Base-by-base conservation (phyloP, 2,329 filamentous ascomycete species). In the Stagonosporopsis cucurbitacearum region DNA sequence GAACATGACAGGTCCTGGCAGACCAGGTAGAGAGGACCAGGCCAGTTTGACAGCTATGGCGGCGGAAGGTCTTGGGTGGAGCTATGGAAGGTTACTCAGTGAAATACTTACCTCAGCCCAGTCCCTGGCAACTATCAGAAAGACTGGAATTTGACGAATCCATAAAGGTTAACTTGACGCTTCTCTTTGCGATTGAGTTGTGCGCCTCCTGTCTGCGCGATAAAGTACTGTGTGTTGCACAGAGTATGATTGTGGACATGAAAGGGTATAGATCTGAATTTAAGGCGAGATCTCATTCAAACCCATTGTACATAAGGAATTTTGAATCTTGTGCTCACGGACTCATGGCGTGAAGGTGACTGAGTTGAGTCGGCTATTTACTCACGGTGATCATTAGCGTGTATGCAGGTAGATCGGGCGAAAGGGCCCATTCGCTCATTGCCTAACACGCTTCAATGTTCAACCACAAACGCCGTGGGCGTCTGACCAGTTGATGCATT, bases 1-100 rank as follows among this genome's bases (percentile, higher is more conserved):
- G 74, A 80, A 81, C 43, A 80, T 80, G 75, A 81, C 78, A 4
- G 80, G 79, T 0, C 78, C 80, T 2, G 80, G 80, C 3, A 70
- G 80, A 13, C 78, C 79, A 0, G 79, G 79, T 0, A 70, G 80
- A 12, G 77, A 82, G 11, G 73, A 82, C 47, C 80, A 83, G 61
- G 78, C 79, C 0, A 81, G 80, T 56, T 58, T 82, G 13, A 80
- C 75, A 2, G 77, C 62, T 1, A 70, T 81, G 35, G 79, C 81
- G 6, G 81, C 80, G 8, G 61, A 65, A 2, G 72, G 68, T 3
- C 54, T 79, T 8, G 78, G 78, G 0, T 81, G 79, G 79, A 76
- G 78, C 36, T 81, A 79, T 61, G 45, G 45, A 2, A 25, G 40
- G 17, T n/a, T 54, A 8, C 40, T 50, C 6, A 17, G 11, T 8